Evolutionary conservation across 257 asterid genomes (phyloP), one percentile per base, ranked within the genome.

Genomic region (Nyctanthes arbortristis): DNA sequence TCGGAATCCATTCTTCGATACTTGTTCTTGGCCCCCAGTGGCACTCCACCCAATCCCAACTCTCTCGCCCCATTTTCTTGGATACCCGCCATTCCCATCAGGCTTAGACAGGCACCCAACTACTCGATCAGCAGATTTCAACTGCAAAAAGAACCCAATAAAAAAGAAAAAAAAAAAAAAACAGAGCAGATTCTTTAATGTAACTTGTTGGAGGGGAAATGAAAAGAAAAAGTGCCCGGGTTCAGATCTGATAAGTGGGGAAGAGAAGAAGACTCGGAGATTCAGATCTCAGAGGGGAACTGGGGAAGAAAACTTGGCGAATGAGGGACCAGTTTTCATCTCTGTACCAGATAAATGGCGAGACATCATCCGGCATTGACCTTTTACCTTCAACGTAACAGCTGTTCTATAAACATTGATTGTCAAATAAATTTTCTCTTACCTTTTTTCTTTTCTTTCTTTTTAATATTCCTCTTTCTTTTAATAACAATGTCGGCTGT

Each of bases 1-100:
- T 72, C 78, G 68, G 87, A 79, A 73, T 85, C 93, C 96, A 90
- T 90, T 65, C 88, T 84, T 55, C 34, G 87, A 37, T 90, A 90
- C 77, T 90, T 87, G 65, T 84, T 93, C 75, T 81, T 83, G 63
- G 63, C 34, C 28, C 95, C 93, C 84, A 89, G 47, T 57, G 77
- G 57, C 72, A 82, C 34, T 5, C 77, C 78, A 60, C 80, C 71
- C 73, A 78, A 1, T 14, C 72, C 87, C 83, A 85, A 68, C 60
- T 82, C 89, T 14, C 77, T 66, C 34, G 74, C 76, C 77, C 88
- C 91, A 78, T 78, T 81, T 61, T 84, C 97, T 75, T 76, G 87
- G 78, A 63, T 37, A 55, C 68, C 77, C 75, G 72, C 70, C 80
- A 82, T 61, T n/a, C 87, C 88, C 88, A 84, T 83, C 76, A 52